Base-by-base conservation (phyloP, 257 asterid genomes). In the Solanum bulbocastanum region DNA sequence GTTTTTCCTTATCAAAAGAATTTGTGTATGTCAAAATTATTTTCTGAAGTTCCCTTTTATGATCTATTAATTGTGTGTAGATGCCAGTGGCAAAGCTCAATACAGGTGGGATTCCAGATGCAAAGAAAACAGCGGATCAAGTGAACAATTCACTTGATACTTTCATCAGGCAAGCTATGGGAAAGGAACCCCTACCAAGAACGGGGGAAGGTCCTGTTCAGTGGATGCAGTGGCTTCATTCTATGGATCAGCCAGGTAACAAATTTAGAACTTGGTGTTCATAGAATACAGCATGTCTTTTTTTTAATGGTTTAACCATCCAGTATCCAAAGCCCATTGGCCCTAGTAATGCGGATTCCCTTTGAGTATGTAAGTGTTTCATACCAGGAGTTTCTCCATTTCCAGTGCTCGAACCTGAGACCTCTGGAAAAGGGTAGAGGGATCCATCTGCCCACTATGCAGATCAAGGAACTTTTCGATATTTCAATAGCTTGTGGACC, bases 171-270 rank as follows among this genome's bases (percentile, higher is more conserved):
- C 98, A 94, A 89, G 91, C 94, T 72, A 87, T 90, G 32, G 98
- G 94, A 85, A 93, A 91, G 92, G 98, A 93, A 84, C 93, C 96
- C 89, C 87, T 91, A 89, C 89, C 98, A 75, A 95, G 94, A 93
- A 83, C 92, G n/a, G 95, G 91, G 85, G 98, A 94, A 83, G 91
- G 86, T 86, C 94, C 97, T 36, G 96, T 92, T 81, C 99, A 93
- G 88, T 95, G 95, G 98, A 87, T 93, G 91, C 98, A 97, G 91
- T 90, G 94, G 86, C 94, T 97, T 91, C 88, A 93, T 87, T 92
- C 94, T 87, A 91, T 94, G 75, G 98, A 97, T 83, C 98, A 94
- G 83, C 96, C 94, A 92, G 98, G 99, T 96, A 86, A 52, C n/a
- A 30, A 81, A 27, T 46, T 44, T 79, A 46, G 36, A 44, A 79